Base-by-base conservation (phyloP, 345 rosid genomes). In the Microthlaspi erraticum region DNA sequence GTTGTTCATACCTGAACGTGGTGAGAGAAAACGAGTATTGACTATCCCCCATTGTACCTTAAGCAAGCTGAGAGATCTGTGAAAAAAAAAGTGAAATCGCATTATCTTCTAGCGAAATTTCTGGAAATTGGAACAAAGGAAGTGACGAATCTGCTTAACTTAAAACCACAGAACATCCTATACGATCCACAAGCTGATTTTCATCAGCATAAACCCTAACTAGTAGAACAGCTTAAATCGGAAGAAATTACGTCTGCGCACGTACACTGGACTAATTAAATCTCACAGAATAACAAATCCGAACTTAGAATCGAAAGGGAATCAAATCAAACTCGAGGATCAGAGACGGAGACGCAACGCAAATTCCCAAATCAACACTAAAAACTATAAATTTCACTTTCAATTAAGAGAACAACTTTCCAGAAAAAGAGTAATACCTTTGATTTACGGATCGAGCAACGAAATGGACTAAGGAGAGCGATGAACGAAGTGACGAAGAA, bases 11-110 rank as follows among this genome's bases (percentile, higher is more conserved):
- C 97, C 98, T 92, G 87, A 93, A 93, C 62, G 97, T 93, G 14
- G 96, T 93, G 72, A 93, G 91, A 20, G 98, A 93, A 77, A 93
- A 93, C 3, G 94, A 90, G 81, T 88, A 93, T 83, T 93, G 98
- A 71, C 97, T 91, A 69, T 93, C 98, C 10, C 98, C 97, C 98
- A 93, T 93, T 49, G 57, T 10, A 66, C 53, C 61, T 60, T 44
- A 64, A 70, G 16, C 34, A 18, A 76, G 14, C 68, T 43, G 7
- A 26, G 33, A 43, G 45, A 20, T 32, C 55, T 64, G 70, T 14
- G 14, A 45, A 37, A 34, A 37, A 31, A 34, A 37, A 17, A 41
- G 49, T 41, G 34, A 36, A 44, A 29, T 41, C 2, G 26, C 9
- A 11, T 37, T 10, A 45, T 51, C 39, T 37, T 11, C 7, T 31